Evolutionary conservation across 495 filamentous ascomycete genomes (phyloP).

Genomic region (Lindgomyces ingoldianus): DNA sequence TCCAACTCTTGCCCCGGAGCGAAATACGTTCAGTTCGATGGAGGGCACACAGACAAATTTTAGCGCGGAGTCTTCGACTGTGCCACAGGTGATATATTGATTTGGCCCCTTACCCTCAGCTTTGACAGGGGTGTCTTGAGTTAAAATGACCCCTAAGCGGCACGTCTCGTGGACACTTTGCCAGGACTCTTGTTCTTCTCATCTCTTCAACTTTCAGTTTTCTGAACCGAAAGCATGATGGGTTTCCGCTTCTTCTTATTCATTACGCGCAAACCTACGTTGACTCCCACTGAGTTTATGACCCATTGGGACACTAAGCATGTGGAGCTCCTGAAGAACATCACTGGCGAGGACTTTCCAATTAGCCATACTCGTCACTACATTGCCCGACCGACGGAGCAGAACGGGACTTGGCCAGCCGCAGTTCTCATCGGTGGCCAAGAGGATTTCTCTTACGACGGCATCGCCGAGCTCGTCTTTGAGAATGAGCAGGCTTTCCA

Average conservation of each 20-base stretch:
- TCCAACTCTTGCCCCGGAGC: no score
- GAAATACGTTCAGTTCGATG: no score
- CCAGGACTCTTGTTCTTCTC: not conserved
- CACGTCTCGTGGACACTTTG: no score
- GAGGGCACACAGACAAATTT: no score
- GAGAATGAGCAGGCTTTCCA: slow-evolving; percentile 1
- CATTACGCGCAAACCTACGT: slow-evolving; percentile 12
- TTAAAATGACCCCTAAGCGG: no score
- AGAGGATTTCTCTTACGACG: slow-evolving; percentile 11
- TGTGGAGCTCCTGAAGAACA: slow-evolving; percentile 8
- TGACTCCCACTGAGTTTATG: slow-evolving; percentile 6
- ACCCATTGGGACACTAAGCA: slow-evolving; percentile 20
- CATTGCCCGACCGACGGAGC: slow-evolving; percentile 11
- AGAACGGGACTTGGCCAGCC: slow-evolving; percentile 7
- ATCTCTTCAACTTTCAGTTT: not conserved
- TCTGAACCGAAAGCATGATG: not conserved
- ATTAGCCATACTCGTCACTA: slow-evolving; percentile 13
- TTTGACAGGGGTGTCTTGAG: no score
- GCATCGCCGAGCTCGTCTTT: slow-evolving; percentile 17
- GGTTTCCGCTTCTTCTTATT: slow-evolving; percentile 6
- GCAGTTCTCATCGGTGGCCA: slow-evolving; percentile 7
- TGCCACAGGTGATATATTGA: no score
- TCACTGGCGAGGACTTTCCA: slow-evolving; percentile 5
- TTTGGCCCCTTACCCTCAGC: no score
- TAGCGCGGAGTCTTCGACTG: no score